phyloP scores from a whole-genome alignment of 768 basidiomycete genomes.

The Suillus occidentalis region DNA sequence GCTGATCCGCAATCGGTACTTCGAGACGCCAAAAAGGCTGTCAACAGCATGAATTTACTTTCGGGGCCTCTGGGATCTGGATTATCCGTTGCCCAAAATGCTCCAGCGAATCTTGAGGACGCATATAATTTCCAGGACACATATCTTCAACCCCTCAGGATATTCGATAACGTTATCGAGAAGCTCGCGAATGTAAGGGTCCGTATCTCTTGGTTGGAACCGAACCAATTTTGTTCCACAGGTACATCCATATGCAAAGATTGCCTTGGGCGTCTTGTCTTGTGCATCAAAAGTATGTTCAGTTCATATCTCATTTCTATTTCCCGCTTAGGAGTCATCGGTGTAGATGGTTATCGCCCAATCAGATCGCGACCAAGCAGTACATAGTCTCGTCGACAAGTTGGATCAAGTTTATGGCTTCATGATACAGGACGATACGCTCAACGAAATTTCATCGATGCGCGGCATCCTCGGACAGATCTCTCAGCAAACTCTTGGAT shows the following conservation, averaged over 20 bases:
- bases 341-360: constrained; percentile 1
- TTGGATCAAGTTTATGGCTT: constrained; percentile 6
- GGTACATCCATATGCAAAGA: constrained; percentile 7
- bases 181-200: background rate
- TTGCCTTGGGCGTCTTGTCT: background rate
- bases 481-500: constrained; percentile 6
- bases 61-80: background rate
- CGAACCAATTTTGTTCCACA: background rate
- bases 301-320: too few relatives aligned
- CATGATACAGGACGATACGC: background rate
- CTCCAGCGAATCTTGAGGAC: background rate
- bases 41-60: background rate
- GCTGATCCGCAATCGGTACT: background rate
- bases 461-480: background rate
- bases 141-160: background rate
- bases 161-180: background rate
- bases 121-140: background rate
- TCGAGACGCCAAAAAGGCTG: background rate
- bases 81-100: background rate
- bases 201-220: background rate
- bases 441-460: background rate
- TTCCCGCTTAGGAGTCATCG: too few relatives aligned
- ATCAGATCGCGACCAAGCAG: background rate
- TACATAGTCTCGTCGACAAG: constrained; percentile 5
- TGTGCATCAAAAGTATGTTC: background rate